A percentile compares a stretch with the other conserved stretches of the same genome.
Evolutionary conservation across 2,329 filamentous ascomycete genomes (phyloP).

Genomic region (Alternaria metachromatica): DNA sequence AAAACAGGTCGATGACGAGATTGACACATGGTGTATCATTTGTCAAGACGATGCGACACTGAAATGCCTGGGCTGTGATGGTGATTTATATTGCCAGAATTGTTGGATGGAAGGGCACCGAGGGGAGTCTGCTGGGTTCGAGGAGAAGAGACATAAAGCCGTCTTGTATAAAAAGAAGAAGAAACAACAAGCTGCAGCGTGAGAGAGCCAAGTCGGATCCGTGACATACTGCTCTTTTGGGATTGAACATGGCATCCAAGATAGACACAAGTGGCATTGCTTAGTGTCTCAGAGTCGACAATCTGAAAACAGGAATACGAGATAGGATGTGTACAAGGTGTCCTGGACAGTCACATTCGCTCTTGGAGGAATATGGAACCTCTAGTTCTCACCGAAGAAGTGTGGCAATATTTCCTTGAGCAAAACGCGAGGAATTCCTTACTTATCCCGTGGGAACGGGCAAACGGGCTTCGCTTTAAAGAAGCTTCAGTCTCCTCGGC

Average conservation of each 20-base stretch:
- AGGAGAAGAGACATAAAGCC: conserved; percentile 73
- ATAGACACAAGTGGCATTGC: not conserved
- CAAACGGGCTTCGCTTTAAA: not conserved
- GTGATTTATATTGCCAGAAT: conserved; percentile 74
- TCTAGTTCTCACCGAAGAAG: not conserved
- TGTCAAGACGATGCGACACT: conserved; percentile 80
- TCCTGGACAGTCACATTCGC: not conserved
- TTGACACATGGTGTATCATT: conserved; percentile 80
- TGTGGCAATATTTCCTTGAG: not conserved
- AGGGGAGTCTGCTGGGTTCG: conserved; percentile 71
- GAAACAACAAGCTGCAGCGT: conserved; percentile 25
- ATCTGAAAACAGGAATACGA: not conserved
- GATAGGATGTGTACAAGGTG: not conserved
- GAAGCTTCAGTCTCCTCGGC: not conserved
- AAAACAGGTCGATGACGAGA: conserved; percentile 70
- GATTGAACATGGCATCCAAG: not conserved
- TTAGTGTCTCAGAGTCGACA: not conserved
- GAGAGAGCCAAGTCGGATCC: not conserved
- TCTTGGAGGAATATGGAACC: not conserved
- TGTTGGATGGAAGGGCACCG: conserved; percentile 86
- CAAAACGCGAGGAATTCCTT: not conserved
- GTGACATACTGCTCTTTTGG: not conserved
- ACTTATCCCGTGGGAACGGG: not conserved
- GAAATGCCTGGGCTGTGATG: conserved; percentile 73
- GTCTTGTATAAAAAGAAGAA: conserved; percentile 59